phyloP scores from a whole-genome alignment of 768 basidiomycete genomes.

The Coprinopsis marcescibilis region DNA sequence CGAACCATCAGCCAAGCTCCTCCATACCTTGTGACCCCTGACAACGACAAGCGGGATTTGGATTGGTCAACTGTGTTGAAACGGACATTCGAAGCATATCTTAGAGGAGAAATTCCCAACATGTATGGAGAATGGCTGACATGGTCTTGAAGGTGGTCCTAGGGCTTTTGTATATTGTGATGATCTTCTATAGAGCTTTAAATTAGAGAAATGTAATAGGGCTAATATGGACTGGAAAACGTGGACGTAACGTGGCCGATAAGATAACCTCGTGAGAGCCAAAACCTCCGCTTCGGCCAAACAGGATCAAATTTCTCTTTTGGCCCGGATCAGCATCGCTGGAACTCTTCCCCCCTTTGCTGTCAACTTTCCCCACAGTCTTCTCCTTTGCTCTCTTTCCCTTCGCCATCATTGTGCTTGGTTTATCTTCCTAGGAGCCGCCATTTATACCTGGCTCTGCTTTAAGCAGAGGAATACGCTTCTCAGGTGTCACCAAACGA shows the following conservation, averaged over 20 bases:
- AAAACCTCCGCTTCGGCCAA: conserved; percentile 6
- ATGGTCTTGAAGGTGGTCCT: conserved; percentile 23
- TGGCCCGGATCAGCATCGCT: conserved; percentile 5
- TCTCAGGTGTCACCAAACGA: background rate
- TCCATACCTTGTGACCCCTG: conserved; percentile 28
- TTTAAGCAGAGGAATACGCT: background rate
- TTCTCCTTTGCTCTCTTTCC: background rate
- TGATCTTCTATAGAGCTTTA: too few relatives aligned
- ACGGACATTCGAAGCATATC: conserved; percentile 88
- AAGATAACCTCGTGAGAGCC: too few relatives aligned
- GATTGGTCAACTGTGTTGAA: conserved; percentile 89
- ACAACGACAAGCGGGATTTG: conserved; percentile 67
- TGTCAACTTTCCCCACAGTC: conserved; percentile 8
- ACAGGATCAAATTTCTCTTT: conserved; percentile 4
- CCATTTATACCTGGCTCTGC: background rate
- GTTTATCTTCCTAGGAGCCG: background rate
- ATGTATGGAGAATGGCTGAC: conserved; percentile 82
- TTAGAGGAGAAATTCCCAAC: conserved; percentile 83
- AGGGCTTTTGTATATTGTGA: too few relatives aligned
- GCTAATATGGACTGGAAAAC: too few relatives aligned
- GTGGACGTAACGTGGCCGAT: too few relatives aligned
- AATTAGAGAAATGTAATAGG: too few relatives aligned
- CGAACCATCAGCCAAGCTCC: conserved; percentile 17
- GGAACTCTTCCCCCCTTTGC: conserved; percentile 2
- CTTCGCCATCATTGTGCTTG: background rate